A percentile compares a stretch with the other conserved stretches of the same genome.
These are phyloP conservation scores for Kandelia obovata DNA, from an alignment of 345 rosid genomes.

Conservation along the genomic window DNA sequence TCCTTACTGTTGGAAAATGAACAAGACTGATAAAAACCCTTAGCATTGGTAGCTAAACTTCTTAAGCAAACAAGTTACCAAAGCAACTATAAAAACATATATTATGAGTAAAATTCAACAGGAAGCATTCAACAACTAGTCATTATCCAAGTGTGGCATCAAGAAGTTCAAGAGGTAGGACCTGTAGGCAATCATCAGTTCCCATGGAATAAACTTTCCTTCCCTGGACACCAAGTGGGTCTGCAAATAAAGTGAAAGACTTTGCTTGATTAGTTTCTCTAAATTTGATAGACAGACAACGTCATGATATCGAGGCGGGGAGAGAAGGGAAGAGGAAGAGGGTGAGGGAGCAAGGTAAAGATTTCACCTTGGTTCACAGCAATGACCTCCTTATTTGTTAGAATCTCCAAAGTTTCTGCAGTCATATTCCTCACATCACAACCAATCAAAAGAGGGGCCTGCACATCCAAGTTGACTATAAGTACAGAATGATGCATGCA, in stretches of 20 bases:
- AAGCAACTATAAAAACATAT: too few relatives aligned
- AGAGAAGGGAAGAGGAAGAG: too few relatives aligned
- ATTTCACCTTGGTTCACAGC: conserved; percentile 86
- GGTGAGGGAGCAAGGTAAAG: not conserved
- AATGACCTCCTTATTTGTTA: conserved; percentile 82
- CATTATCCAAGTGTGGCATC: not conserved
- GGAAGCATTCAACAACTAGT: not conserved
- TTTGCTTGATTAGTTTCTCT: conserved; percentile 6
- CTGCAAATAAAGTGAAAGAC: conserved; percentile 44
- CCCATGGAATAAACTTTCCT: conserved; percentile 68
- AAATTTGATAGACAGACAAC: not conserved
- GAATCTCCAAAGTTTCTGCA: conserved; percentile 65
- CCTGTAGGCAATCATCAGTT: conserved; percentile 65
- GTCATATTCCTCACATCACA: conserved; percentile 91
- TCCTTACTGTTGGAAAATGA: too few relatives aligned
- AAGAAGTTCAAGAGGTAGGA: conserved; percentile 19
- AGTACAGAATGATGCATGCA: not conserved
- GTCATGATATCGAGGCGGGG: too few relatives aligned
- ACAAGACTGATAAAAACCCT: too few relatives aligned
- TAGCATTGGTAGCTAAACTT: too few relatives aligned
- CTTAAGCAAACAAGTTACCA: too few relatives aligned
- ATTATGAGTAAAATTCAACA: not conserved
- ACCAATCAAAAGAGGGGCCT: conserved; percentile 96
- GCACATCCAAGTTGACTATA: conserved; percentile 21
- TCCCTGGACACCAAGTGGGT: conserved; percentile 94